A percentile compares a stretch with the other conserved stretches of the same genome.
These are phyloP conservation scores for Phyllostachys edulis DNA, from an alignment of 176 grass and related monocot species.

Conservation along the genomic window DNA sequence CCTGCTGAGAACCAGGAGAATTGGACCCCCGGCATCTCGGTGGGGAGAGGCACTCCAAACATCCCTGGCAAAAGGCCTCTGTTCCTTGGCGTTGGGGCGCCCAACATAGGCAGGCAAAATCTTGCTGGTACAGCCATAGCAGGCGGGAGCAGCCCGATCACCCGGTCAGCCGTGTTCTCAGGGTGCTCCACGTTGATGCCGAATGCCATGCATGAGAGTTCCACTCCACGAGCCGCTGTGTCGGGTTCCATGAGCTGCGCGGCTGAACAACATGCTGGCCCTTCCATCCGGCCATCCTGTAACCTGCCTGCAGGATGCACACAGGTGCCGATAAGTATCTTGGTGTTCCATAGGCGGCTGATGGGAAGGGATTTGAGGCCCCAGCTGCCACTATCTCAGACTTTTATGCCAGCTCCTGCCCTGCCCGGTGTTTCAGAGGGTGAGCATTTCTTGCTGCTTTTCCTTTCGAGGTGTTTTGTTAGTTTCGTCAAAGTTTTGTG, in stretches of 20 bases:
- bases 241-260: background rate
- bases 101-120: constrained; percentile 21
- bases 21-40: constrained; percentile 14
- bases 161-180: background rate
- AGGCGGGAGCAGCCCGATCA: background rate
- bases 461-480: background rate
- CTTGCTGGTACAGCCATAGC: background rate
- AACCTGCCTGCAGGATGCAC: constrained; percentile 38
- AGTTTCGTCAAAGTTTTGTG: background rate
- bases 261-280: constrained; percentile 16
- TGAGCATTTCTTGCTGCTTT: constrained; percentile 29
- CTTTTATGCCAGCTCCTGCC: constrained; percentile 10
- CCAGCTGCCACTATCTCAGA: background rate
- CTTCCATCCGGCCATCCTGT: constrained; percentile 19
- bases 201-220: constrained; percentile 19
- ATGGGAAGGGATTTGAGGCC: constrained; percentile 10
- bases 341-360: constrained; percentile 41
- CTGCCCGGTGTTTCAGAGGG: constrained; percentile 23
- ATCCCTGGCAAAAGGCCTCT: background rate
- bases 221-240: background rate
- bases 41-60: constrained; percentile 19
- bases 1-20: constrained; percentile 8
- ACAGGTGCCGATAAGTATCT: constrained; percentile 47
- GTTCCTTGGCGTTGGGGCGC: background rate
- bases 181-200: constrained; percentile 11